These are phyloP conservation scores for Haberlea rhodopensis DNA, from an alignment of 257 asterid species.

Conservation along the genomic window DNA sequence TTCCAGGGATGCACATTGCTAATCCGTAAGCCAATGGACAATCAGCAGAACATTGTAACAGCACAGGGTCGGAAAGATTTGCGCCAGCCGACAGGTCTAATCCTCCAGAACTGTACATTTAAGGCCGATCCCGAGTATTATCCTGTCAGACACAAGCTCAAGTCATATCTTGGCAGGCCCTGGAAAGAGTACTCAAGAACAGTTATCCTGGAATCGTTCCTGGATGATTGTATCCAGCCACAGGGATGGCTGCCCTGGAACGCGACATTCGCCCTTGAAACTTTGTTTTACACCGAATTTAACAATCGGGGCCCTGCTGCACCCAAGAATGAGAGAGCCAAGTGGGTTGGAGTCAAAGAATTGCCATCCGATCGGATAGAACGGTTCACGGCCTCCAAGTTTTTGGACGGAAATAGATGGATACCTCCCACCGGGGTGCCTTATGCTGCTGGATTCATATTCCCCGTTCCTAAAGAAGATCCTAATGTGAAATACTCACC, in stretches of 20 bases:
- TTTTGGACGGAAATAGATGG: conserved; percentile 61
- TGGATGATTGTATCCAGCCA: conserved; percentile 62
- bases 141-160: conserved; percentile 31
- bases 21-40: conserved; percentile 59
- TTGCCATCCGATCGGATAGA: conserved; percentile 45
- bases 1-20: conserved; percentile 74
- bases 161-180: conserved; percentile 71
- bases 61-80: conserved; percentile 77
- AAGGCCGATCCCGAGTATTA: conserved; percentile 47
- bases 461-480: conserved; percentile 50
- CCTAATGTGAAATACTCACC: conserved; percentile 53
- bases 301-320: conserved; percentile 78
- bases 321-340: conserved; percentile 42
- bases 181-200: conserved; percentile 82
- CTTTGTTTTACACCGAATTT: conserved; percentile 67
- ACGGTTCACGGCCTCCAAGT: conserved; percentile 50
- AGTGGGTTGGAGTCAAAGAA: conserved; percentile 75
- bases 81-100: conserved; percentile 71
- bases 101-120: conserved; percentile 67
- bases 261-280: conserved; percentile 41
- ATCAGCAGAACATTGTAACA: conserved; percentile 70
- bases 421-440: conserved; percentile 43
- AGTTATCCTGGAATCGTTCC: conserved; percentile 61
- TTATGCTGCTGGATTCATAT: conserved; percentile 46
- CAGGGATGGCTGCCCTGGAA: conserved; percentile 79